Base-by-base conservation (phyloP, 441 rosid genomes). In the Viola pubescens region DNA sequence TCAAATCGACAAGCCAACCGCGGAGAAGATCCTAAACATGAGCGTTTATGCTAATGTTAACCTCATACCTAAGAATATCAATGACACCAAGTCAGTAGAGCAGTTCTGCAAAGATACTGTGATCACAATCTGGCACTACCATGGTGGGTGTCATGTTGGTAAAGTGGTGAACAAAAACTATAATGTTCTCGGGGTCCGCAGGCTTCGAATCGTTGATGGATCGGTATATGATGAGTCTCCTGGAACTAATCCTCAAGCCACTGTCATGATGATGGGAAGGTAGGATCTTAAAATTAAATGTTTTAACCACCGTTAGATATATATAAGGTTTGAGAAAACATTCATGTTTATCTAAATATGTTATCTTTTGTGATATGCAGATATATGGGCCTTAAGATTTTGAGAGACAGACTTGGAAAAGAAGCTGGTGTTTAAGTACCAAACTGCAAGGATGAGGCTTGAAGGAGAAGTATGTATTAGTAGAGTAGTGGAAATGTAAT, bases 211-310 rank as follows among this genome's bases (percentile, higher is more conserved):
- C n/a, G 81, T 94, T 2, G 99, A 94, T 72, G 96, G 91, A 7
- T 94, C 99, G 0, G 81, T 82, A 1, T 86, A 82, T 60, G 60
- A 71, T 13, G 84, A 82, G 61, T 92, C 98, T 26, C 98, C 97
- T 0, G 98, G 98, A 61, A 89, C 98, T 61, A 92, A 92, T 75
- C 97, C 98, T 68, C 98, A 92, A 66, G 98, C 75, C 64, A 89
- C 98, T 0, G 79, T 89, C 69, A 63, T 87, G 84, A 92, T 92
- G 98, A 84, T 94, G 96, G 98, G 98, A 64, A 89, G 97, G 97
- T 87, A 79, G 56, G 8, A 10, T 13, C 44, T 4, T 9, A 57
- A 11, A 47, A 46, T 4, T 9, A 9, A 45, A 16, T 16, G 19
- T 16, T 16, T 16, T 16, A 16, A 34, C 53, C 13, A 9, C 11